phyloP scores from a whole-genome alignment of 208 protist genomes.

The Trypanosoma conorhini region DNA sequence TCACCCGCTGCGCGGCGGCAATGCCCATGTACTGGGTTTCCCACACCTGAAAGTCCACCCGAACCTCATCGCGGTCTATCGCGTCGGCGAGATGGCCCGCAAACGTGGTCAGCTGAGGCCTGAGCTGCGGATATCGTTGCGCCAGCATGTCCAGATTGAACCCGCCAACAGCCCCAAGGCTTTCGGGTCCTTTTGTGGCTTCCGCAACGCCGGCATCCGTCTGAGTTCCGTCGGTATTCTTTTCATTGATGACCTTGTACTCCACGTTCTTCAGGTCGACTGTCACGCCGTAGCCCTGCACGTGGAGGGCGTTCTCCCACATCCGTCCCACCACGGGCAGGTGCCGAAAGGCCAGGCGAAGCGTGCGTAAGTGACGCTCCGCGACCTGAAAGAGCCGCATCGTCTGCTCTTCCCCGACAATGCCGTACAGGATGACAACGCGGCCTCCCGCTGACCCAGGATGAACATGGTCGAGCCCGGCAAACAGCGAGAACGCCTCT shows the following conservation, averaged over 20 bases:
- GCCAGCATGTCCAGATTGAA: constrained; percentile 40
- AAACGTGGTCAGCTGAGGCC: constrained; percentile 40
- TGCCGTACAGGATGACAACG: constrained; percentile 60
- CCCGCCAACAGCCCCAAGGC: constrained; percentile 32
- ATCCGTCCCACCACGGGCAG: constrained; percentile 40
- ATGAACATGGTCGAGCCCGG: constrained; percentile 43
- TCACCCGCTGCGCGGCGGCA: constrained; percentile 54
- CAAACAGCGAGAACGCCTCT: constrained; percentile 13
- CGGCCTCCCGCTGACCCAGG: constrained; percentile 15
- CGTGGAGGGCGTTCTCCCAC: constrained; percentile 45
- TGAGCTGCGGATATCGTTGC: constrained; percentile 38
- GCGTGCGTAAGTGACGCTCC: constrained; percentile 11
- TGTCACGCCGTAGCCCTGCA: constrained; percentile 95
- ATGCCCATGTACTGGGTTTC: constrained; percentile 67
- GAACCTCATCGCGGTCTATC: constrained; percentile 35
- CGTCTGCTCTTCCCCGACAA: constrained; percentile 45
- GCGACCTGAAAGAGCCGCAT: constrained; percentile 33
- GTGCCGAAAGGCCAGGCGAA: constrained; percentile 57
- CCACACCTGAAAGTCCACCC: constrained; percentile 71
- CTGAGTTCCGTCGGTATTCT: constrained; percentile 14
- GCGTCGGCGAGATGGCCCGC: constrained; percentile 33
- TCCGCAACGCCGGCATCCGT: constrained; percentile 1
- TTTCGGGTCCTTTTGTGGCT: not conserved
- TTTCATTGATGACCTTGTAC: constrained; percentile 96
- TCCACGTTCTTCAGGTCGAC: constrained; percentile 97